Evolutionary conservation across 768 basidiomycete species (phyloP), one percentile per base, ranked within the genome.

Genomic region (Pleurotus tuber-regium): DNA sequence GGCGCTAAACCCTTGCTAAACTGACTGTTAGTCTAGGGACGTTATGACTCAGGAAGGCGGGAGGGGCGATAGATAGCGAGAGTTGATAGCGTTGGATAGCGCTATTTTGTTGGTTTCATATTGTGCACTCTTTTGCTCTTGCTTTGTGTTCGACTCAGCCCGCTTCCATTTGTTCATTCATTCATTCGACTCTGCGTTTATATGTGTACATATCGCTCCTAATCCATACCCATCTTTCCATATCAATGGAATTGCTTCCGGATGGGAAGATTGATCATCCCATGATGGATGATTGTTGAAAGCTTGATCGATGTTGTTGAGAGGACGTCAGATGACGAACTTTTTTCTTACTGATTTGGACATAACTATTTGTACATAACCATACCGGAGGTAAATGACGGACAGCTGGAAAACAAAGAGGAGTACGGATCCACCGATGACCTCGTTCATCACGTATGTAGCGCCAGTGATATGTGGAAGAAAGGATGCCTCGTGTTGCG

Each of bases 241-340:
- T 6, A 24, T 42, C 21, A 25, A 42, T 42, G 41, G 26, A 24
- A 21, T 24, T 10, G 9, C 10, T 10, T 42, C 21, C 41, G 10
- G 41, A 16, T 24, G 21, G 10, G 16, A 42, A 24, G 41, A 42
- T 42, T 19, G 11, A 42, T 42, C 41, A 8, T 42, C 26, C 9
- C 9, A 42, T 24, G 41, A 42, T 42, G 21, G 41, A 42, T 25
- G 41, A 42, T n/a, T n/a, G 18, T 24, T 42, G 41, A 42, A 42
- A 25, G 41, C 21, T 19, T 42, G 41, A 42, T 42, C 23, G 36
- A 38, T 38, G 41, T n/a, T 18, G 16, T 21, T 24, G 18, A 21
- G 10, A 24, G 7, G 41, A 42, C 41, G 26, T 10, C 21, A 25
- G 10, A 42, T 10, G 41, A 25, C 9, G 9, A 25, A 25, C 21